These are phyloP conservation scores for Scutellaria galericulata DNA, from an alignment of 257 asterid genomes.

Conservation along the genomic window DNA sequence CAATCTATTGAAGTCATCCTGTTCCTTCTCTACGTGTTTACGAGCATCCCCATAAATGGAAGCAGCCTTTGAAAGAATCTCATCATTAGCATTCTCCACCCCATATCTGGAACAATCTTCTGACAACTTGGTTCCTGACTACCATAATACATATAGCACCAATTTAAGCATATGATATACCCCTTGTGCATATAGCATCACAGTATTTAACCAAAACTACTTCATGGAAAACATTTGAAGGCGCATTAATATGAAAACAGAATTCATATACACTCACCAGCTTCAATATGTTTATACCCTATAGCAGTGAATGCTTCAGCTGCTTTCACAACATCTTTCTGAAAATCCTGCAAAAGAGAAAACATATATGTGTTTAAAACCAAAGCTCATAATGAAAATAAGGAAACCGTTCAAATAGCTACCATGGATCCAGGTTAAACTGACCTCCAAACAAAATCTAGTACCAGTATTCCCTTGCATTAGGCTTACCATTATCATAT, in stretches of 20 bases:
- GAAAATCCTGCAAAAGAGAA: slow-evolving; percentile 76
- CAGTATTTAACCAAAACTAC: neutral
- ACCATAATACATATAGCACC: slow-evolving; percentile 42
- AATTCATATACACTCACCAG: slow-evolving; percentile 61
- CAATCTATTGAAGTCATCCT: slow-evolving; percentile 78
- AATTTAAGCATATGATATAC: slow-evolving; percentile 27
- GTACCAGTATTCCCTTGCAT: slow-evolving; percentile 23
- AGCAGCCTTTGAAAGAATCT: slow-evolving; percentile 85
- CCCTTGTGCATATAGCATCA: slow-evolving; percentile 16
- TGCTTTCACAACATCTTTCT: slow-evolving; percentile 88
- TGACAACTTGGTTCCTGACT: slow-evolving; percentile 90
- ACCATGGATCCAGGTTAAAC: slow-evolving; percentile 1
- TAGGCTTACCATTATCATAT: slow-evolving; percentile 3
- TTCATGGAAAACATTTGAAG: slow-evolving; percentile 2
- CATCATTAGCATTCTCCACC: slow-evolving; percentile 76
- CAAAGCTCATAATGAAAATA: neutral
- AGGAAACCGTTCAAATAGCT: slow-evolving; percentile 26
- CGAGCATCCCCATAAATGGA: slow-evolving; percentile 93
- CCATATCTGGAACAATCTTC: slow-evolving; percentile 93
- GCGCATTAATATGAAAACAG: slow-evolving; percentile 13
- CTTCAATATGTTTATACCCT: slow-evolving; percentile 96
- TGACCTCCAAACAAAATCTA: slow-evolving; percentile 3
- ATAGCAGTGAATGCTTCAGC: slow-evolving; percentile 87
- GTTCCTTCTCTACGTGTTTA: slow-evolving; percentile 92
- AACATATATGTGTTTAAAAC: neutral